phyloP scores from a whole-genome alignment of 1,284 basidiomycete species.

The Mrakiaceae sp. region DNA sequence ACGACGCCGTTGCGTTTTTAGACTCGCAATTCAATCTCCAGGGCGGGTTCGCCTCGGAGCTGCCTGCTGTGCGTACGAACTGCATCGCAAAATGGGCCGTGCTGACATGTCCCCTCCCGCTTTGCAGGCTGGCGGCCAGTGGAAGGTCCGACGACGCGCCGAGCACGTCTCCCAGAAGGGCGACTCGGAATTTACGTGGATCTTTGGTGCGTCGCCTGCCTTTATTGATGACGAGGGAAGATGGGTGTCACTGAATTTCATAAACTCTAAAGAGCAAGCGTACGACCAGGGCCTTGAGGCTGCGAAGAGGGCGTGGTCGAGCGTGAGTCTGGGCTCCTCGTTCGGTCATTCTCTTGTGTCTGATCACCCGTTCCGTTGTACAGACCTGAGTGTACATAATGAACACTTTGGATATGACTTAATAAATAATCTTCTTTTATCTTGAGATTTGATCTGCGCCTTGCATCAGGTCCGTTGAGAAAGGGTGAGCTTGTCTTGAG shows the following conservation, averaged over 20 bases:
- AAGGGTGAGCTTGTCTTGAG: too few species aligned
- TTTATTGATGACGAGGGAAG: not conserved
- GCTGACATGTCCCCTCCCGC: too few species aligned
- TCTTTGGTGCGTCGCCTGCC: not conserved
- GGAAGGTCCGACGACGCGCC: slow-evolving; percentile 10
- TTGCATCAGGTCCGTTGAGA: too few species aligned
- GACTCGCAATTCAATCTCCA: not conserved
- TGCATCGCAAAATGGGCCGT: too few species aligned
- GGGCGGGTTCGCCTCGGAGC: not conserved
- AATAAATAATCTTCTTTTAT: too few species aligned
- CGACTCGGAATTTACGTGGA: slow-evolving; percentile 7
- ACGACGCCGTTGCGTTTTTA: slow-evolving; percentile 1
- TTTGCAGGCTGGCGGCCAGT: slow-evolving; percentile 9
- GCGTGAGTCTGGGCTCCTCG: not conserved
- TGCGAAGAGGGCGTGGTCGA: slow-evolving; percentile 8
- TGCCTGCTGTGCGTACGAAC: not conserved
- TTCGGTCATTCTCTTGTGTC: too few species aligned
- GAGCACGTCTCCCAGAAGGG: slow-evolving; percentile 9
- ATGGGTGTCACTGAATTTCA: not conserved
- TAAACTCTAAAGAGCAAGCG: not conserved
- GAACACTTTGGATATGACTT: too few species aligned
- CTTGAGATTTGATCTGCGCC: too few species aligned
- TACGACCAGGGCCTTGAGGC: slow-evolving; percentile 9
- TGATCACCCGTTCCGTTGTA: too few species aligned
- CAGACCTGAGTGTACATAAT: too few species aligned